Conservation (phyloP, 768 basidiomycete species). For the Tremella mesenterica region DNA sequence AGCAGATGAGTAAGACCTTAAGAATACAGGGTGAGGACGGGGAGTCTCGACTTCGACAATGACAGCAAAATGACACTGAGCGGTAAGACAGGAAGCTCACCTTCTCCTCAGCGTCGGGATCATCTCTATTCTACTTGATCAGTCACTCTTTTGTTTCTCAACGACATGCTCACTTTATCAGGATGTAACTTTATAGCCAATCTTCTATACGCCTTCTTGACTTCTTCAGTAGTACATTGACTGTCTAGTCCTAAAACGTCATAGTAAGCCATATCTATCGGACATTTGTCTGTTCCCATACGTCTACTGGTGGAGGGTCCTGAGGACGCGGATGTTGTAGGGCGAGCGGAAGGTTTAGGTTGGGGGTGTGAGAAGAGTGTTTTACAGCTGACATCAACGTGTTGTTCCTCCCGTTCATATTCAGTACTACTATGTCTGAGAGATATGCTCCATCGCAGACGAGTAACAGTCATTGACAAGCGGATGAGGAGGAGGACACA, state of each 20-base stretch:
- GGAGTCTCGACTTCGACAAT: too few relatives aligned
- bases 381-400: constrained; percentile 23
- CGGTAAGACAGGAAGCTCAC: constrained; percentile 11
- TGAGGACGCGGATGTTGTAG: constrained; percentile 4
- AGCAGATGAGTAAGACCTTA: too few relatives aligned
- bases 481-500: not conserved
- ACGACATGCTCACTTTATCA: not conserved
- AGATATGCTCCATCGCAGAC: too few relatives aligned
- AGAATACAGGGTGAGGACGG: not conserved
- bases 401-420: not conserved
- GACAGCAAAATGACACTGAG: not conserved
- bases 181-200: constrained; percentile 40
- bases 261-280: constrained; percentile 44
- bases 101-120: constrained; percentile 44
- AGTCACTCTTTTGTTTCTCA: not conserved
- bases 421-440: too few relatives aligned
- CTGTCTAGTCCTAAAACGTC: constrained; percentile 40
- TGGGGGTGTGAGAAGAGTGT: constrained; percentile 36
- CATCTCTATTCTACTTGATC: constrained; percentile 34
- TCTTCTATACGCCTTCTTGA: constrained; percentile 44
- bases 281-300: constrained; percentile 39
- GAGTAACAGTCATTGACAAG: too few relatives aligned
- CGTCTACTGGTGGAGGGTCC: constrained; percentile 1
- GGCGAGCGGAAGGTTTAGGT: constrained; percentile 24
- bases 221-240: constrained; percentile 38